Evolutionary conservation across 805 yeast species (phyloP).

Genomic region (fission yeast (Schizosaccharomyces pombe)): DNA sequence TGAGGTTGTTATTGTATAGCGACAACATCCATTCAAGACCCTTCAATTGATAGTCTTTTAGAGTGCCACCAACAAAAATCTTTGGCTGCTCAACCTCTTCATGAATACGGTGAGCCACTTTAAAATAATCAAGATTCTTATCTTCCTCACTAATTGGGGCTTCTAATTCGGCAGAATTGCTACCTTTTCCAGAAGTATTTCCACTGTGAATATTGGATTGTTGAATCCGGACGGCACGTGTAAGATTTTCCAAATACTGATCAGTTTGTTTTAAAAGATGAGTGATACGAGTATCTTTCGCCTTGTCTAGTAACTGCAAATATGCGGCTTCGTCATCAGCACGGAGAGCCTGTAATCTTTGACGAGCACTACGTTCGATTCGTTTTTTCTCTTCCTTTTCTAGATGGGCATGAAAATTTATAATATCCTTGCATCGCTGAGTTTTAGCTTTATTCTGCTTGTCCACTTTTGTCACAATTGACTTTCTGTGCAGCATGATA

Average conservation of each 20-base stretch:
- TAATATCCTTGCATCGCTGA: conserved; percentile 16
- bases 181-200: conserved; percentile 13
- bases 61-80: conserved; percentile 67
- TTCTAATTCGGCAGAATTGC: conserved; percentile 12
- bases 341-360: conserved; percentile 86
- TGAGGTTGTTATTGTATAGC: conserved; percentile 68
- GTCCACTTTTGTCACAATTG: conserved; percentile 11
- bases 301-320: conserved; percentile 77
- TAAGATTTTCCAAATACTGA: conserved; percentile 66
- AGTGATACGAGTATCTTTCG: conserved; percentile 92
- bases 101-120: conserved; percentile 70
- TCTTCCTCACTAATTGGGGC: conserved; percentile 21
- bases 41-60: conserved; percentile 85
- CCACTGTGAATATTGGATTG: conserved; percentile 33
- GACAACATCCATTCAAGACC: conserved; percentile 99
- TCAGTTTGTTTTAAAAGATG: conserved; percentile 82
- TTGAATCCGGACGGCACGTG: conserved; percentile 75
- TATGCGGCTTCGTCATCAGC: conserved; percentile 96
- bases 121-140: conserved; percentile 68
- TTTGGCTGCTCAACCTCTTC: conserved; percentile 70
- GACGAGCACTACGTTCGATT: conserved; percentile 79
- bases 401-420: conserved; percentile 40
- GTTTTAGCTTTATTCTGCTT: conserved; percentile 7
- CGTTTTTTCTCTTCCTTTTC: conserved; percentile 82
- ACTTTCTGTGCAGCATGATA: conserved; percentile 14